Base-by-base conservation (phyloP, 176 grass and related monocot species). In the Zea luxurians region DNA sequence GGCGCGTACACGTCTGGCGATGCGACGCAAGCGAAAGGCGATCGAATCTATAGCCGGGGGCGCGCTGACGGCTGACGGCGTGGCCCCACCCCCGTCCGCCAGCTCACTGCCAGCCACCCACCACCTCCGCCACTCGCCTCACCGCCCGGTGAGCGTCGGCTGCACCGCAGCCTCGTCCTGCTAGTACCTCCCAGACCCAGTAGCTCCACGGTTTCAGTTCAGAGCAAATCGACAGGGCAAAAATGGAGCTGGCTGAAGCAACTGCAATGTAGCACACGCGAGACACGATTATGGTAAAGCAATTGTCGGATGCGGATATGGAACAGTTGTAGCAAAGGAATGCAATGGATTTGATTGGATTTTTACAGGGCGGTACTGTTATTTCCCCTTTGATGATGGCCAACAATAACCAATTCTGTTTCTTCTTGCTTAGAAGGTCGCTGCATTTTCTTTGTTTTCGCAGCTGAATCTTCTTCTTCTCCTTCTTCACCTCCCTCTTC, bases 61-160 rank as follows among this genome's bases (percentile, higher is more conserved):
- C 35, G 27, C 27, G 37, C 68, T 54, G 76, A 73, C 64, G 84
- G 41, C 79, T 67, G 54, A 55, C 52, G 52, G 16, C 50, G 27
- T 54, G 78, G 7, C 78, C 54, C 13, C 36, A 58, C 46, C 20
- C 37, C 8, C 67, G 17, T 35, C 59, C 37, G 80, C 80, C 86
- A 88, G 80, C 85, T 83, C 86, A 88, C 68, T 75, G 75, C 86
- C 86, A 79, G 50, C 80, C 86, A 79, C 36, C 80, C 67, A 76
- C 21, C 17, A 42, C 37, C 62, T 65, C 62, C 11, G 1, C 37
- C 70, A 13, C 46, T 80, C 62, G 57, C 45, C 57, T 82, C 78
- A 82, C 84, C 78, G 4, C 21, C 78, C 84, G 72, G 84, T 86
- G 77, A 67, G 52, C 73, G 21, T 62, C 36, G 60, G 10, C 17